Evolutionary conservation across 805 yeast genomes (phyloP).

Genomic region (Kuraishia ogatae): DNA sequence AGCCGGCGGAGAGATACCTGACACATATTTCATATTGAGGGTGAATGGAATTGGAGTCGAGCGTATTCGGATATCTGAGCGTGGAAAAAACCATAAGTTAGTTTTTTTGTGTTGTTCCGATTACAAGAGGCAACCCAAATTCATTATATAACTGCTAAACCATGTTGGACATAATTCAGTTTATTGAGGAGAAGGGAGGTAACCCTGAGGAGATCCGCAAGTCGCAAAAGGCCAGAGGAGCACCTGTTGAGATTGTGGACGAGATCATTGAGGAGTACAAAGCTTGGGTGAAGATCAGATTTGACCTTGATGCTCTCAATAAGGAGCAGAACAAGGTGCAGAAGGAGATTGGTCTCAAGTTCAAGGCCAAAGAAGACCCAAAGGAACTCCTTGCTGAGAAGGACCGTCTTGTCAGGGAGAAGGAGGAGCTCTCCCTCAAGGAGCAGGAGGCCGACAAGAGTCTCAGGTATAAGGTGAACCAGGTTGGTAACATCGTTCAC

Average conservation of each 20-base stretch:
- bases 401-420: slow-evolving; percentile 63
- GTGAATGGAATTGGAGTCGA: not conserved
- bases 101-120: slow-evolving; percentile 4
- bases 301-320: slow-evolving; percentile 84
- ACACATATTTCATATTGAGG: not conserved
- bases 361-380: slow-evolving; percentile 94
- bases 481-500: slow-evolving; percentile 91
- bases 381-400: slow-evolving; percentile 72
- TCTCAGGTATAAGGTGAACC: slow-evolving; percentile 74
- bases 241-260: slow-evolving; percentile 88
- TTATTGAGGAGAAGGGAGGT: slow-evolving; percentile 95
- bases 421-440: slow-evolving; percentile 51
- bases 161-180: slow-evolving; percentile 90
- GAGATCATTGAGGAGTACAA: slow-evolving; percentile 89
- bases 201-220: slow-evolving; percentile 80
- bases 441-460: slow-evolving; percentile 78
- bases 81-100: slow-evolving; percentile 1
- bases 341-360: slow-evolving; percentile 87
- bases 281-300: slow-evolving; percentile 85
- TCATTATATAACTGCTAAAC: not conserved
- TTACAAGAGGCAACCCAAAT: not conserved
- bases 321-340: slow-evolving; percentile 83
- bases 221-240: slow-evolving; percentile 94
- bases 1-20: not conserved
- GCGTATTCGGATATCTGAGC: not conserved